Base-by-base conservation (phyloP, 495 filamentous ascomycete genomes). In the Cryomyces minteri region DNA sequence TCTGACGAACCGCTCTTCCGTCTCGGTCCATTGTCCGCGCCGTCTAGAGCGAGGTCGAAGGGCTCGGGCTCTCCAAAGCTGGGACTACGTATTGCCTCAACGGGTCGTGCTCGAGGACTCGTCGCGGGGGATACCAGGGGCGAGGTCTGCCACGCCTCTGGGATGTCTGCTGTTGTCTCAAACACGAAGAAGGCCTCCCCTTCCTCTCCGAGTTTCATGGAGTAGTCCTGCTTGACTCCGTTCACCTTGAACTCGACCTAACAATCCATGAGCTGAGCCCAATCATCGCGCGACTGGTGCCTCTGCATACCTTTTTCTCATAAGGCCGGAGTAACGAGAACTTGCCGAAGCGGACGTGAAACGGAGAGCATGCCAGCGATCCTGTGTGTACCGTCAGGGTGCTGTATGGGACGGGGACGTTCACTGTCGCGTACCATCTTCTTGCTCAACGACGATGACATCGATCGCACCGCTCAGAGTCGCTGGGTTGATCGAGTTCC, bases 161-260 rank as follows among this genome's bases (percentile, higher is more conserved):
- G 90, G 43, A 99, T 88, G 45, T 74, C 77, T 51, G 86, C 82
- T 14, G 75, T 80, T 4, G 90, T 96, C 63, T 94, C 88, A 57
- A 99, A 96, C 34, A 99, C 83, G 58, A 99, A 99, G 60, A 99
- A 96, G 5, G 90, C 90, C 64, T 99, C 92, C 32, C 90, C 90
- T 6, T 83, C 92, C 59, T 99, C 90, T 25, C 90, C 90, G 10
- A 99, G 72, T 62, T 99, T 99, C 90, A 99, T 96, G 12, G 90
- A 73, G 70, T 92, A 94, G 47, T 90, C 70, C 58, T 94, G 86
- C 64, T 87, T 90, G 43, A 71, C 63, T 51, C 81, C 79, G 71
- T 99, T 96, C 70, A 99, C 90, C 54, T 71, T 75, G 63, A 99
- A 99, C 63, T 95, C 88, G 54, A 98, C 77, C 72, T 76, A 39